phyloP scores from a whole-genome alignment of 192 early-diverging fungal genomes.

The Kickxella alabastrina region DNA sequence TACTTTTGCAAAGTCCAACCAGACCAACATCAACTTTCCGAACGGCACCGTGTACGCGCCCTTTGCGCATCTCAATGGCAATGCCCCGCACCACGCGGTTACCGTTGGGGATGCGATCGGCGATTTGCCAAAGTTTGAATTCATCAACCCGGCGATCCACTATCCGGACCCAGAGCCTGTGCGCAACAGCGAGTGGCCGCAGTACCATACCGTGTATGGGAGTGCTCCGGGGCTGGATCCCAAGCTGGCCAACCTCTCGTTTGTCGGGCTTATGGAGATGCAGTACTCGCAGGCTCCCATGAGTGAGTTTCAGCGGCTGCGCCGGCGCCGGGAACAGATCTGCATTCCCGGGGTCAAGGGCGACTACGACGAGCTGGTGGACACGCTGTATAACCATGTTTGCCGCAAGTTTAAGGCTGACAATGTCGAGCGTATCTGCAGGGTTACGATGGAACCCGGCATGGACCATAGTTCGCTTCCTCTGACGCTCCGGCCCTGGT shows the following conservation, averaged over 20 bases:
- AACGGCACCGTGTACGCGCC: conserved; percentile 43
- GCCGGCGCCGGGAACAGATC: conserved; percentile 36
- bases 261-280: conserved; percentile 50
- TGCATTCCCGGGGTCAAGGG: conserved; percentile 14
- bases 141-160: conserved; percentile 50
- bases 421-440: conserved; percentile 55
- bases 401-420: conserved; percentile 48
- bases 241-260: conserved; percentile 15
- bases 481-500: conserved; percentile 56
- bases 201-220: conserved; percentile 27
- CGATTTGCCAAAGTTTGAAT: conserved; percentile 70
- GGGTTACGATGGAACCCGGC: conserved; percentile 49
- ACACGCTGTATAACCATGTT: conserved; percentile 51
- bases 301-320: conserved; percentile 54
- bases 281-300: conserved; percentile 37
- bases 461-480: conserved; percentile 54
- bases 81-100: conserved; percentile 55
- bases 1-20: conserved; percentile 48
- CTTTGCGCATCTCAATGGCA: conserved; percentile 37
- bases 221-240: conserved; percentile 6
- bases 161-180: conserved; percentile 34
- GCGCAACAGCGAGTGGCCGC: conserved; percentile 22
- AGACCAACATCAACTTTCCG: conserved; percentile 47
- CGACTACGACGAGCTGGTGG: conserved; percentile 22
- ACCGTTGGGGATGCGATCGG: conserved; percentile 62